Percentiles rank a stretch among this genome's conserved stretches.
Evolutionary conservation across 73 alveolate species (phyloP).

Genomic region (Stentor roeselii): DNA sequence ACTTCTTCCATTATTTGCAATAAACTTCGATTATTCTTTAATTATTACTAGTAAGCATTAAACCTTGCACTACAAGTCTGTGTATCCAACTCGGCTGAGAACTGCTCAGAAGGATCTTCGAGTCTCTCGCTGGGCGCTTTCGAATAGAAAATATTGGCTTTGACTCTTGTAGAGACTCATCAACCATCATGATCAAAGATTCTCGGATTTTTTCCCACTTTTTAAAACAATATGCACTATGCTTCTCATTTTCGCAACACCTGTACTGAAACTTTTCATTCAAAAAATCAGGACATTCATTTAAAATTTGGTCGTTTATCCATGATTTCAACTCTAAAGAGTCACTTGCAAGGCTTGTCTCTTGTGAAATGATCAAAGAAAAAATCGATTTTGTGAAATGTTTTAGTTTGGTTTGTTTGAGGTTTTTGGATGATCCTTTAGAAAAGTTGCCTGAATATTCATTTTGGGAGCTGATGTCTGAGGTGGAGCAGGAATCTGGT

Average conservation of each 20-base stretch:
- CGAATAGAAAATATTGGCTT: too few species aligned
- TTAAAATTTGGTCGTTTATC: too few species aligned
- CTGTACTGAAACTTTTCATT: background rate
- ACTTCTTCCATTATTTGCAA: conserved; percentile 21
- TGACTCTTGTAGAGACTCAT: background rate
- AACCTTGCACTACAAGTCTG: background rate
- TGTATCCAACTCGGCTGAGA: background rate
- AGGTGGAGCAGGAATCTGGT: background rate
- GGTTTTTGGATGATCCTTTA: background rate
- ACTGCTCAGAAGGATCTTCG: background rate
- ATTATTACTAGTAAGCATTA: background rate
- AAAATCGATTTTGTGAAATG: background rate
- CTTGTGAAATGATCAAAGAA: background rate
- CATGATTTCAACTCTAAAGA: background rate
- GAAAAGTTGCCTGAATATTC: background rate
- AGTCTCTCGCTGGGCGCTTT: background rate
- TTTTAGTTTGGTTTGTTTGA: background rate
- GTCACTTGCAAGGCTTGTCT: background rate
- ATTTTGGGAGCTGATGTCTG: background rate
- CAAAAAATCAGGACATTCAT: background rate
- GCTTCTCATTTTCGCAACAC: background rate
- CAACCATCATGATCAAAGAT: background rate
- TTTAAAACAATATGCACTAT: background rate
- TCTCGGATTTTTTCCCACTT: background rate
- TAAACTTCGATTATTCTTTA: too few species aligned